phyloP scores from a whole-genome alignment of 768 basidiomycete genomes.

The Auriscalpium orientale region DNA sequence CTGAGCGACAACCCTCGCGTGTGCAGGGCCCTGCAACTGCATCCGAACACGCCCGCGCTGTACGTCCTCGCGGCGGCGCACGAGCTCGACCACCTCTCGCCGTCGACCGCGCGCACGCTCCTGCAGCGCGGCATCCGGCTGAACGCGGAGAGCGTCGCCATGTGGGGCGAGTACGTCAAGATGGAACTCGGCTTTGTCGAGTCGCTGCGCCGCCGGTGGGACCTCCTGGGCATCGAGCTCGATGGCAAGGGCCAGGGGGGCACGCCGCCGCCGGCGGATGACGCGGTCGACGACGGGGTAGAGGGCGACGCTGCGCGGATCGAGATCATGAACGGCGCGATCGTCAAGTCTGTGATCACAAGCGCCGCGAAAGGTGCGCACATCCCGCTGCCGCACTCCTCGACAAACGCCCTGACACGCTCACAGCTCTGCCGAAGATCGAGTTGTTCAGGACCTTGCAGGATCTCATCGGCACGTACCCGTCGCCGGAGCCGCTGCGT shows the following conservation, averaged over 20 bases:
- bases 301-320: conserved; percentile 45
- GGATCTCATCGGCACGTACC: conserved; percentile 34
- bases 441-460: conserved; percentile 37
- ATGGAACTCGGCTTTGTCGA: conserved; percentile 89
- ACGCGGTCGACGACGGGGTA: conserved; percentile 14
- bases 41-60: conserved; percentile 67
- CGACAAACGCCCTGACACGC: not conserved
- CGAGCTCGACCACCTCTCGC: conserved; percentile 66
- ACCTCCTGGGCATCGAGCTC: conserved; percentile 56
- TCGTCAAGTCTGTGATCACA: conserved; percentile 69
- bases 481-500: conserved; percentile 33
- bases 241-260: conserved; percentile 23
- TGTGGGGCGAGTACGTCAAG: conserved; percentile 88
- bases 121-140: conserved; percentile 82
- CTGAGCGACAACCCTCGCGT: not conserved
- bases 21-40: conserved; percentile 75
- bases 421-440: conserved; percentile 32
- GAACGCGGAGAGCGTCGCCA: conserved; percentile 58
- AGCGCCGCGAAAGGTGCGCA: conserved; percentile 65
- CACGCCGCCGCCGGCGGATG: not conserved
- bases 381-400: conserved; percentile 3
- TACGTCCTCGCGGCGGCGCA: conserved; percentile 84
- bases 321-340: conserved; percentile 70
- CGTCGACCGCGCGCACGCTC: conserved; percentile 73
- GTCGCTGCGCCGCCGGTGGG: conserved; percentile 72